Percentiles rank a stretch among this genome's conserved stretches.
Evolutionary conservation across 2,329 filamentous ascomycete species (phyloP).

Genomic region (Xylariales sp.): DNA sequence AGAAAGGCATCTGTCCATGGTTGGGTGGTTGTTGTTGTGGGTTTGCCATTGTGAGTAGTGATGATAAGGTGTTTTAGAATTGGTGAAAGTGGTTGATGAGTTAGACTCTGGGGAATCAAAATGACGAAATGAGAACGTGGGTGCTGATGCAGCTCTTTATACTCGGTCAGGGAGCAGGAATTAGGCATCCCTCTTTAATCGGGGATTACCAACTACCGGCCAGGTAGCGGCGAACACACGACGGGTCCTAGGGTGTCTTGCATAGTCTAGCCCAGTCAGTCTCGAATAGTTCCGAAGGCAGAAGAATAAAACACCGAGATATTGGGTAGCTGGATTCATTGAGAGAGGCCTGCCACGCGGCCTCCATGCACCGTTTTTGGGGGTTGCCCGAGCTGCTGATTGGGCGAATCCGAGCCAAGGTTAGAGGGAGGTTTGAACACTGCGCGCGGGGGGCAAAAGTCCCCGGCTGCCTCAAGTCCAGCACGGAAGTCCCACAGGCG

Average conservation of each 20-base stretch:
- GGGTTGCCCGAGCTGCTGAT: neutral
- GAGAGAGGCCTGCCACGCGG: constrained; percentile 7
- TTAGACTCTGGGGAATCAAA: neutral
- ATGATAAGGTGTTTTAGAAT: constrained; percentile 3
- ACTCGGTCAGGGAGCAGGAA: too few species aligned
- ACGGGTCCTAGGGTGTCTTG: too few species aligned
- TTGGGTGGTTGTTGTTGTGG: constrained; percentile 17
- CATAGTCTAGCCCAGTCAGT: too few species aligned
- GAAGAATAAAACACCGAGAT: constrained; percentile 5
- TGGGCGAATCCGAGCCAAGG: neutral
- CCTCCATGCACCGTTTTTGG: constrained; percentile 5
- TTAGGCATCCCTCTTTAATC: too few species aligned
- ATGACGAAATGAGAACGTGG: neutral
- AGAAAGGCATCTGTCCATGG: constrained; percentile 15
- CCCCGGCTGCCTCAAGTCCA: too few species aligned
- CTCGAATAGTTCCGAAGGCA: constrained; percentile 8
- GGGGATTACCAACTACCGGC: too few species aligned
- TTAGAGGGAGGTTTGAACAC: neutral
- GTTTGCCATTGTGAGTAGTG: constrained; percentile 8
- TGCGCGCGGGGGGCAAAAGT: too few species aligned
- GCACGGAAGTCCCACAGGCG: too few species aligned
- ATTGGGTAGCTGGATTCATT: neutral
- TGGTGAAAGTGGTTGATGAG: too few species aligned
- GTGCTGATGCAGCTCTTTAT: too few species aligned
- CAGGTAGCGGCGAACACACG: too few species aligned